Evolutionary conservation across 2,329 filamentous ascomycete species (phyloP), one percentile per base, ranked within the genome.

Genomic region (Magnaporthales sp.): DNA sequence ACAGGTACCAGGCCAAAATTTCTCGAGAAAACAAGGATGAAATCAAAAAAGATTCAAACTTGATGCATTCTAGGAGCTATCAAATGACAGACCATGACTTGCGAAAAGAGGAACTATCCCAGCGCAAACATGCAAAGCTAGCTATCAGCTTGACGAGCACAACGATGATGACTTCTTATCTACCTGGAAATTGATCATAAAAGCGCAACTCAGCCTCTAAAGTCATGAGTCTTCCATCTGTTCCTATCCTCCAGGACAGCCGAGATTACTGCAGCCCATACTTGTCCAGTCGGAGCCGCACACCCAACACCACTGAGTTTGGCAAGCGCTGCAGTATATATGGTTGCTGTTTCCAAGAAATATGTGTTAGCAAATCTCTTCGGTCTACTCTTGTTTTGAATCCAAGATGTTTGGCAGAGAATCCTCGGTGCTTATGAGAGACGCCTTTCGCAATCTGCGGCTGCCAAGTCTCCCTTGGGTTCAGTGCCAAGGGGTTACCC

Each of bases 301-400:
- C 11, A 58, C 54, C 54, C 54, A 58, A 9, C 54, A 58, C 54
- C 54, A 58, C 24, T 58, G n/a, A 58, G 15, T 9, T 1, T 10
- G n/a, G 22, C 54, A 58, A 30, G 66, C 9, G 30, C 9, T 29
- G 9, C 3, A 0, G 2, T 70, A 77, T 70, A 78, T 72, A 62
- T 64, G 38, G 30, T 27, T 19, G 13, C 38, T 65, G 22, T 24
- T 22, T 54, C n/a, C 8, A 15, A 15, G 7, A 58, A 24, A 3
- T 58, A 24, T 4, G 24, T 58, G 54, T 58, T 58, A 58, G 54
- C 22, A 26, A 13, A 10, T 5, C n/a, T 15, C 9, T 11, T 26
- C 2, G 8, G 1, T 1, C 4, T 22, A 3, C 8, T 22, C 22
- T 58, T 24, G 3, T 9, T 13, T 46, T 4, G 11, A 46, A 46